Evolutionary conservation across 768 basidiomycete genomes (phyloP).

Genomic region (Tricholoma furcatifolium): DNA sequence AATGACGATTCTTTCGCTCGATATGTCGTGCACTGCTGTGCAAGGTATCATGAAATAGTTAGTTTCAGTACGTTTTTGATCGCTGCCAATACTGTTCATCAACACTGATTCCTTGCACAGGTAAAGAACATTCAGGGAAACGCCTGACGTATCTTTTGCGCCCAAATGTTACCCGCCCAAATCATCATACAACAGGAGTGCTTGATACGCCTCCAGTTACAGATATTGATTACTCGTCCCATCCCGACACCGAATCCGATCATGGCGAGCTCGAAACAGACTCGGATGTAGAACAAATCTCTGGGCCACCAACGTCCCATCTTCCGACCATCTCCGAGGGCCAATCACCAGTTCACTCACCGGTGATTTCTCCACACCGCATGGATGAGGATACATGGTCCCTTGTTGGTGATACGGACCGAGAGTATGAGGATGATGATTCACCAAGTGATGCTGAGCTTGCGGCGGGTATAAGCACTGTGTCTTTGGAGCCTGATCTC

Average conservation of each 20-base stretch:
- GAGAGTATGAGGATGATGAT: conserved; percentile 28
- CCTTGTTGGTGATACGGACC: conserved; percentile 28
- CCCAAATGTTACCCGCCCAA: conserved; percentile 68
- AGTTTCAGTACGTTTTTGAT: conserved; percentile 65
- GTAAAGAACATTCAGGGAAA: conserved; percentile 56
- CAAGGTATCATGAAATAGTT: conserved; percentile 75
- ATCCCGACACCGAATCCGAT: conserved; percentile 51
- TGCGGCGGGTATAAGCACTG: conserved; percentile 30
- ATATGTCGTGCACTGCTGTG: conserved; percentile 82
- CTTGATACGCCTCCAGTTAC: conserved; percentile 75
- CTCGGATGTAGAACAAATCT: conserved; percentile 46
- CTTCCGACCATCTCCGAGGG: conserved; percentile 27
- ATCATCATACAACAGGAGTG: conserved; percentile 36
- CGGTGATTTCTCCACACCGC: background rate
- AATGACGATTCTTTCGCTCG: conserved; percentile 70
- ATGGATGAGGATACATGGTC: conserved; percentile 34
- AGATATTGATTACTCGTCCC: conserved; percentile 58
- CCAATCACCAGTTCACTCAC: conserved; percentile 4
- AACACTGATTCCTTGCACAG: conserved; percentile 24
- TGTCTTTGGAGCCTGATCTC: conserved; percentile 27
- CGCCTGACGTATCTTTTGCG: conserved; percentile 80
- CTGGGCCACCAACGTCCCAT: conserved; percentile 25
- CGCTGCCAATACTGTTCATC: conserved; percentile 1
- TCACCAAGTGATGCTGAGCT: conserved; percentile 26
- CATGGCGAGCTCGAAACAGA: conserved; percentile 46